These are phyloP conservation scores for Neurospora sp. DNA, from an alignment of 495 filamentous ascomycete species.

Conservation along the genomic window DNA sequence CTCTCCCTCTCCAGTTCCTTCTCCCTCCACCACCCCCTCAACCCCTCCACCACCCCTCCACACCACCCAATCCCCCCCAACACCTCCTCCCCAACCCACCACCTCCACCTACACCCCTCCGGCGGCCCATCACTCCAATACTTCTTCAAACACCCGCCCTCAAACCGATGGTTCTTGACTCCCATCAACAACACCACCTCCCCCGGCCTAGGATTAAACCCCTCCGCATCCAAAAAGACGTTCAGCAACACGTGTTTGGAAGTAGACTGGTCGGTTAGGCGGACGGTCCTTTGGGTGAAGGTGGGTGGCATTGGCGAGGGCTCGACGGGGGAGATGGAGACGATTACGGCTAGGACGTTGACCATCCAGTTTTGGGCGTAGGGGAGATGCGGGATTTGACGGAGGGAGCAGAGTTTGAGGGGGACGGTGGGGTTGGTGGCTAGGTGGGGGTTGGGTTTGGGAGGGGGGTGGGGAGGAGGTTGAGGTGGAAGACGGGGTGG, in stretches of 20 bases:
- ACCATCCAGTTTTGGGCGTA: constrained; percentile 41
- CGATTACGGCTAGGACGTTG: constrained; percentile 34
- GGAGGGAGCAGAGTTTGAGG: constrained; percentile 31
- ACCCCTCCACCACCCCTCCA: constrained; percentile 22
- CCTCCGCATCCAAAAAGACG: constrained; percentile 33
- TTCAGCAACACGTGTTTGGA: constrained; percentile 33
- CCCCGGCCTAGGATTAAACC: constrained; percentile 28
- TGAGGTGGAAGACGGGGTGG: constrained; percentile 1
- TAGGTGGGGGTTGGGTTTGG: constrained; percentile 14
- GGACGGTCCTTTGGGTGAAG: constrained; percentile 28
- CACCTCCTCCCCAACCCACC: constrained; percentile 32
- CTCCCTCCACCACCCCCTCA: constrained; percentile 31
- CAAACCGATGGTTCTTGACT: constrained; percentile 37
- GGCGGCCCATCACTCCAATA: constrained; percentile 29
- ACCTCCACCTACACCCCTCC: constrained; percentile 11
- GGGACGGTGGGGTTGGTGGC: constrained; percentile 17
- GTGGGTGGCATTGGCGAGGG: constrained; percentile 26
- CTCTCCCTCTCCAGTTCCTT: constrained; percentile 10
- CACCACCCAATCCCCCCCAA: constrained; percentile 25
- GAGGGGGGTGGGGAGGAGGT: constrained; percentile 12
- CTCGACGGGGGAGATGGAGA: constrained; percentile 28
- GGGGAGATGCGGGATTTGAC: constrained; percentile 30
- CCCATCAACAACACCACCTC: constrained; percentile 33
- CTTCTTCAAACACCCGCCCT: constrained; percentile 38
- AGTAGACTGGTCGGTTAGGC: constrained; percentile 31